Evolutionary conservation across 352 stramenopile species (phyloP).

Genomic region (Aphanomyces euteiches): DNA sequence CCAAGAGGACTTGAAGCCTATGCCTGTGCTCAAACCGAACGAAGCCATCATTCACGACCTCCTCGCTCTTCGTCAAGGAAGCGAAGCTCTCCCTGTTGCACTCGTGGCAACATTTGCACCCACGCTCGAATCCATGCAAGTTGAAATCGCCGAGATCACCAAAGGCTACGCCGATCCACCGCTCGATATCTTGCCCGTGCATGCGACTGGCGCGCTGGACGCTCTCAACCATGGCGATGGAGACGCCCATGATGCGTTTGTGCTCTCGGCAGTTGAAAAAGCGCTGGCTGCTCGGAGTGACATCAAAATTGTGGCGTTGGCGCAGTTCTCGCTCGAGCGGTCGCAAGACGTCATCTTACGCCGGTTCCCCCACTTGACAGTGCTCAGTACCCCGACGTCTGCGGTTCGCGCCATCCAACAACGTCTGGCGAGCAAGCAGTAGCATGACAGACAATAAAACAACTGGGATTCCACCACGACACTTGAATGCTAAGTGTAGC

Average conservation of each 20-base stretch:
- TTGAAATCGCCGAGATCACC: conserved; percentile 6
- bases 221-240: conserved; percentile 8
- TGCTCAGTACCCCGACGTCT: not conserved
- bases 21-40: conserved; percentile 26
- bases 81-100: not conserved
- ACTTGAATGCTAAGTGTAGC: too few relatives aligned
- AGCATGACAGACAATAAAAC: not conserved
- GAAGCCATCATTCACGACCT: conserved; percentile 25
- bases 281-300: not conserved
- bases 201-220: conserved; percentile 2
- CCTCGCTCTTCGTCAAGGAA: not conserved
- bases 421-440: not conserved
- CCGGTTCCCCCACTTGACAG: not conserved
- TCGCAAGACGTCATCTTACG: not conserved
- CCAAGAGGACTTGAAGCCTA: not conserved
- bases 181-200: conserved; percentile 1
- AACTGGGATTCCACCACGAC: too few relatives aligned
- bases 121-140: conserved; percentile 8
- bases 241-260: not conserved
- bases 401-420: conserved; percentile 3
- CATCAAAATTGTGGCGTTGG: not conserved
- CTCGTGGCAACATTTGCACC: conserved; percentile 17
- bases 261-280: not conserved
- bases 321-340: conserved; percentile 14
- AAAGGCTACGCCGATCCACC: not conserved